phyloP scores from a whole-genome alignment of 129 eudicot genomes.

The Scalesia atractyloides region DNA sequence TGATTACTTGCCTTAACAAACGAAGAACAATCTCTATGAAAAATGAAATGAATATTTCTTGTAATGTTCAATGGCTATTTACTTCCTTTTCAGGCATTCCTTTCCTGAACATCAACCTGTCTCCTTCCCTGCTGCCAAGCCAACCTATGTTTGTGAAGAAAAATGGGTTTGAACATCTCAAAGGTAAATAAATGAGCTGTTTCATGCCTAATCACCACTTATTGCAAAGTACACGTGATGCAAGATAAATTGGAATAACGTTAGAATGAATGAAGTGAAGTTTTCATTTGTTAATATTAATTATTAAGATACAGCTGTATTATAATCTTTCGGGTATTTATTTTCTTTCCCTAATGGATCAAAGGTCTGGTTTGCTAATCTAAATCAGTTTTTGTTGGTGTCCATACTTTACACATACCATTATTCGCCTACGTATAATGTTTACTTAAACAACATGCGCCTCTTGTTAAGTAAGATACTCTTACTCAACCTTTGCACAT shows the following conservation, averaged over 20 bases:
- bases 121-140: slow-evolving; percentile 57
- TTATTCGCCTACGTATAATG: slow-evolving; percentile 4
- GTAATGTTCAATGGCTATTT: slow-evolving; percentile 7
- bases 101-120: slow-evolving; percentile 51
- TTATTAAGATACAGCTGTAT: slow-evolving; percentile 12
- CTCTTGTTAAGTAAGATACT: neutral
- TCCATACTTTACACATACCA: neutral
- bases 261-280: neutral
- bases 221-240: slow-evolving; percentile 15
- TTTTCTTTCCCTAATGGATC: slow-evolving; percentile 17
- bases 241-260: slow-evolving; percentile 8
- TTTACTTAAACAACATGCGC: neutral
- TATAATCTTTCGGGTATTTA: neutral
- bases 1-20: neutral
- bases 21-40: slow-evolving; percentile 7
- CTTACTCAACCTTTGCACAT: neutral
- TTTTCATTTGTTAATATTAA: slow-evolving; percentile 9
- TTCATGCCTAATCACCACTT: slow-evolving; percentile 5
- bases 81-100: slow-evolving; percentile 49
- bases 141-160: slow-evolving; percentile 43
- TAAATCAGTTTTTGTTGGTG: neutral
- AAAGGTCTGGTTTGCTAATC: slow-evolving; percentile 21
- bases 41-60: neutral
- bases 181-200: slow-evolving; percentile 24
- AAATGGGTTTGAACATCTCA: slow-evolving; percentile 46